Evolutionary conservation across 164 flowering plant species (phyloP).

Genomic region (Stephania japonica): DNA sequence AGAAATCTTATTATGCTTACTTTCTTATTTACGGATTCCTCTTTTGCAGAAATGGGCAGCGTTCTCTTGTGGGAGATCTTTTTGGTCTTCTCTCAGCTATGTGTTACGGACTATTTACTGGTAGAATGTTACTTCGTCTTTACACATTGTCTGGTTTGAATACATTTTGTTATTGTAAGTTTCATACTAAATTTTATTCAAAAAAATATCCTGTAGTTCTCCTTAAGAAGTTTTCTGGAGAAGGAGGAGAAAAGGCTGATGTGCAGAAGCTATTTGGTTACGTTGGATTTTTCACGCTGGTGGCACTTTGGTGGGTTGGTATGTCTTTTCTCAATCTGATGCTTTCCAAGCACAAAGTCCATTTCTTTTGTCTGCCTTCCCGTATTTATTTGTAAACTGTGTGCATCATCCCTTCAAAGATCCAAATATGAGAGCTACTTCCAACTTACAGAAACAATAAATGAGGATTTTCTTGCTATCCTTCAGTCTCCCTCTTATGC

Average conservation of each 20-base stretch:
- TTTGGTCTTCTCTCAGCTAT: constrained; percentile 96
- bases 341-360: not conserved
- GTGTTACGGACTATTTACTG: constrained; percentile 89
- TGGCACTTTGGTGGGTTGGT: constrained; percentile 99
- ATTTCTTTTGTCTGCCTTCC: not conserved
- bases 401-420: not conserved
- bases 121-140: constrained; percentile 27
- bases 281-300: constrained; percentile 86
- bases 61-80: constrained; percentile 91
- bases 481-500: too few relatives aligned
- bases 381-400: too few relatives aligned
- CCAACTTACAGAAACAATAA: too few relatives aligned
- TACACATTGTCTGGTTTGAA: not conserved
- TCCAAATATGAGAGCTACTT: too few relatives aligned
- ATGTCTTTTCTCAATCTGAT: constrained; percentile 21
- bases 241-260: constrained; percentile 86
- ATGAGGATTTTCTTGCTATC: too few relatives aligned
- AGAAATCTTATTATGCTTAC: not conserved
- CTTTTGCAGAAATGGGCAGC: constrained; percentile 62
- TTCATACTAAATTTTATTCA: constrained; percentile 3
- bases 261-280: constrained; percentile 96
- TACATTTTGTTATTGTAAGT: not conserved
- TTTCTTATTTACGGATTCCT: not conserved
- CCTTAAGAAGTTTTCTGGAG: constrained; percentile 85
- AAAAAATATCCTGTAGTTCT: constrained; percentile 53